These are phyloP conservation scores for Fusarium sp. DNA, from an alignment of 2,329 filamentous ascomycete genomes.

Conservation along the genomic window DNA sequence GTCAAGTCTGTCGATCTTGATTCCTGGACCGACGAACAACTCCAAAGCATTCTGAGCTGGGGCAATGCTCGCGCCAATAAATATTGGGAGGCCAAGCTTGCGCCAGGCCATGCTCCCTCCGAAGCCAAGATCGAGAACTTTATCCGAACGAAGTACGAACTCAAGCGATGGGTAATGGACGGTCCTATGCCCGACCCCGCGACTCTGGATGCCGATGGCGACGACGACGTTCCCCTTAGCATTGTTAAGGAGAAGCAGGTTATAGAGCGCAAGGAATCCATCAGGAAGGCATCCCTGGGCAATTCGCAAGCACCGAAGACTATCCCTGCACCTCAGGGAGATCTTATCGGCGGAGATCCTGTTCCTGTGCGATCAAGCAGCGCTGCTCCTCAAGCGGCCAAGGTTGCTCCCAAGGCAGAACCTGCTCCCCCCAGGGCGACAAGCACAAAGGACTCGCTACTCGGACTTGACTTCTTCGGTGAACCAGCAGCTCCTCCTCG, in stretches of 20 bases:
- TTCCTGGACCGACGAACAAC: conserved; percentile 97
- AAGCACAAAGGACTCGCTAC: conserved; percentile 87
- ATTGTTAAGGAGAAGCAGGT: conserved; percentile 75
- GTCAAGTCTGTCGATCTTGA: conserved; percentile 99
- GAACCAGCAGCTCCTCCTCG: conserved; percentile 78
- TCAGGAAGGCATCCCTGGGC: conserved; percentile 70
- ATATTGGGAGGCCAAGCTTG: conserved; percentile 98
- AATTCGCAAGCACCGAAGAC: conserved; percentile 54
- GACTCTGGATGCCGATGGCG: conserved; percentile 83
- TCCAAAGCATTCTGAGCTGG: conserved; percentile 94
- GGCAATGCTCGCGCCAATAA: conserved; percentile 97
- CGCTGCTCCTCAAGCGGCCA: conserved; percentile 72
- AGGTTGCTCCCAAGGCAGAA: conserved; percentile 70
- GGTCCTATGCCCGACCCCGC: conserved; percentile 94
- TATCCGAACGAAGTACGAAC: conserved; percentile 98
- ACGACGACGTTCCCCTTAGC: conserved; percentile 80
- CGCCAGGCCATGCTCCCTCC: conserved; percentile 89
- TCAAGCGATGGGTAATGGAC: conserved; percentile 99
- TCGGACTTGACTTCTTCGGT: conserved; percentile 94
- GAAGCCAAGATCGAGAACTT: conserved; percentile 99
- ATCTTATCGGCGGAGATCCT: conserved; percentile 85
- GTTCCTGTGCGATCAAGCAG: conserved; percentile 79
- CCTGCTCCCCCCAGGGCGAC: conserved; percentile 75
- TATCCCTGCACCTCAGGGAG: conserved; percentile 67
- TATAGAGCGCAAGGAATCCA: conserved; percentile 69